Base-by-base conservation (phyloP, 495 filamentous ascomycete genomes). In the Aspergillus bridgeri region DNA sequence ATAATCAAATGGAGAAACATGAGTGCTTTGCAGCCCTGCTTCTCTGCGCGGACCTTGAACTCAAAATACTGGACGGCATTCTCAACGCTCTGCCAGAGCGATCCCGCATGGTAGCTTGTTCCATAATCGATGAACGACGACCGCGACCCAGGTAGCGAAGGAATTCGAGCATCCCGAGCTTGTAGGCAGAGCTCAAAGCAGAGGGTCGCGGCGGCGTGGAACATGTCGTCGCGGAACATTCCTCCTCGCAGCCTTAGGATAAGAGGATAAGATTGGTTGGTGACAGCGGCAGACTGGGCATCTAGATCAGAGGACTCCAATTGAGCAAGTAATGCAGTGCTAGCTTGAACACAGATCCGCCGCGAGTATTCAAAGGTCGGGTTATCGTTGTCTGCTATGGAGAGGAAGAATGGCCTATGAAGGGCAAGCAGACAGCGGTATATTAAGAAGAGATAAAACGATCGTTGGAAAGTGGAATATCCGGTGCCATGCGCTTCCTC, bases 181-280 rank as follows among this genome's bases (percentile, higher is more conserved):
- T 56, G 52, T 50, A 60, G 52, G 7, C 58, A 45, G 29, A 60
- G 51, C 51, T 60, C 58, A 15, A 55, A 60, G 51, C 58, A 60
- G 7, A 60, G 24, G 9, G 58, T 55, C 11, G 46, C 38, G 6
- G 58, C 58, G 13, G 58, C 58, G 43, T 60, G 52, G 17, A 60
- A 60, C 17, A 60, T 23, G n/a, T 60, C 58, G 29, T 54, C 53
- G 20, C 52, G 52, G 20, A 60, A 60, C 52, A 60, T 55, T 3
- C 58, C 58, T 1, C 58, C 58, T 20, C 42, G 21, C 17, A 47
- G 13, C 13, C 22, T 8, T 21, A 47, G 45, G 1, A 47, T 6
- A 23, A 20, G 45, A 6, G 45, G 45, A 15, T 47, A 20, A 2
- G 19, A 20, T 20, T 23, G 19, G 45, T 47, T 47, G 2, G 22